These are phyloP conservation scores for Penicillium longicatenatum DNA, from an alignment of 495 filamentous ascomycete genomes.

Conservation along the genomic window DNA sequence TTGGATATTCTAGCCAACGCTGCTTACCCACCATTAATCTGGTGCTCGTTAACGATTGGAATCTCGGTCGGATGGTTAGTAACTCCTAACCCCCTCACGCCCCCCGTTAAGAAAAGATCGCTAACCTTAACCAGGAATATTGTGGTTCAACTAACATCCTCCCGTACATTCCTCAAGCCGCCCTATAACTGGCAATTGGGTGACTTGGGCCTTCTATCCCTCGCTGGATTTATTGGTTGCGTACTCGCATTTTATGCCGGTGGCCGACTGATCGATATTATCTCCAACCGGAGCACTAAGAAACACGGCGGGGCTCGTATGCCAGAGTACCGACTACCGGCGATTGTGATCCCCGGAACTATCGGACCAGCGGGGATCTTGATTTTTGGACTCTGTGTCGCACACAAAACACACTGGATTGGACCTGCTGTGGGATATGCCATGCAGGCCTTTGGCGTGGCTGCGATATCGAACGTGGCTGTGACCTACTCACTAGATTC, in stretches of 20 bases:
- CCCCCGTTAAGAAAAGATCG: not conserved
- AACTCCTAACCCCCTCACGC: not conserved
- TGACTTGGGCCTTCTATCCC: constrained; percentile 30
- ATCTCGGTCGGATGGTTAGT: constrained; percentile 35
- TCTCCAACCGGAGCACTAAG: constrained; percentile 31
- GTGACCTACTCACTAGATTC: constrained; percentile 37
- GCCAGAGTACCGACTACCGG: constrained; percentile 35
- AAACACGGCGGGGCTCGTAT: constrained; percentile 27
- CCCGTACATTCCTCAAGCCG: constrained; percentile 31
- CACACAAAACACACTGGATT: constrained; percentile 32
- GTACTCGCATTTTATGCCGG: constrained; percentile 35
- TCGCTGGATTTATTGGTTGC: constrained; percentile 34
- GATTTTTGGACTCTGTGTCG: constrained; percentile 34
- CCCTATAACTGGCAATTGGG: constrained; percentile 34
- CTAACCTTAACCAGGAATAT: constrained; percentile 29
- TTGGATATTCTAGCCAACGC: constrained; percentile 27
- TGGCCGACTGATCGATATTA: constrained; percentile 35
- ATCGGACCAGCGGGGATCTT: constrained; percentile 33
- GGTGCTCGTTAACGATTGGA: constrained; percentile 32
- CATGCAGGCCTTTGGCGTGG: constrained; percentile 39
- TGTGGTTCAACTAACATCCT: constrained; percentile 34
- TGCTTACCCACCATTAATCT: constrained; percentile 34
- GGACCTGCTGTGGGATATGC: constrained; percentile 36
- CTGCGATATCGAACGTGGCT: constrained; percentile 37
- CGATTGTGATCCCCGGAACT: constrained; percentile 29